Base-by-base conservation (phyloP, 2,329 filamentous ascomycete species). In the Alternaria sp. region DNA sequence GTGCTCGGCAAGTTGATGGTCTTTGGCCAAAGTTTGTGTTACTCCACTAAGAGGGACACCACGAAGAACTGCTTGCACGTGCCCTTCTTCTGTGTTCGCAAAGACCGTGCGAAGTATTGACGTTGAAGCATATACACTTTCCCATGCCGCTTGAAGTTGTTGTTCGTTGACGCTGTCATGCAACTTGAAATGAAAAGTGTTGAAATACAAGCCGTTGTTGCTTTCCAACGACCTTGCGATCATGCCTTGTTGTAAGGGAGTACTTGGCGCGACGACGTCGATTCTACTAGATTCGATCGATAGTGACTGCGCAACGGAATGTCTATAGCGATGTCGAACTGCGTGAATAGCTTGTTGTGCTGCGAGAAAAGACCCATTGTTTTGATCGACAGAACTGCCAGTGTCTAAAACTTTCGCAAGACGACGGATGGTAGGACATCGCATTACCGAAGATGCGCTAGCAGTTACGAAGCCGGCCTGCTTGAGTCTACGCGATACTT, bases 161-260 rank as follows among this genome's bases (percentile, higher is more conserved):
- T 76, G 60, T 1, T 83, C 38, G n/a, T 87, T 83, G 5, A 87
- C 72, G 0, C 75, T 62, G 0, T 76, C 58, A 0, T 76, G 57
- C 1, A 97, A 77, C 0, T 80, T 68, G 44, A 94, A 88, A 0
- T 78, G 79, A 71, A 97, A 97, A 0, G 84, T 83, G 58, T 93
- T 93, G 76, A 94, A 96, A 73, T 97, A 97, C 0, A 90, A 79
- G 0, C 84, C 82, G 0, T 81, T 74, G 0, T 84, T 79, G 18
- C 81, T 87, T 10, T 87, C 85, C 38, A 91, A 74, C 25, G 89
- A 89, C 50, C 89, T 86, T 6, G 90, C 90, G 51, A 97, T 87
- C 82, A 97, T 94, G 0, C 93, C 94, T 74, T 94, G 88, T 72
- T 97, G 94, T 1, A 97, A 81, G 0, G 93, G 87, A 1, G 94